Conservation (phyloP, 2,329 filamentous ascomycete species). For the Fusarium sp. region DNA sequence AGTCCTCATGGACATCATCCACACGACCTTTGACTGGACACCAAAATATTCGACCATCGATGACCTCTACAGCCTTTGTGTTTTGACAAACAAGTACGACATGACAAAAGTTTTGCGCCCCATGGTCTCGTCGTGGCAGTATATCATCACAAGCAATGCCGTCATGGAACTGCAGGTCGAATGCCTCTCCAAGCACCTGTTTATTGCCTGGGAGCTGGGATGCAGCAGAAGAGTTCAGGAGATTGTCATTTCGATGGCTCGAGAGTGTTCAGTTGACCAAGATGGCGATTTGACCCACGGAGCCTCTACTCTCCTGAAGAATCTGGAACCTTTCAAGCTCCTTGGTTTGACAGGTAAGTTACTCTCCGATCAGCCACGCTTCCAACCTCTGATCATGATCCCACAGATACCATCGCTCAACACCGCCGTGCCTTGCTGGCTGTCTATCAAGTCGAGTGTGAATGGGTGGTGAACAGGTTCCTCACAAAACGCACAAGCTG, state of each 20-base stretch:
- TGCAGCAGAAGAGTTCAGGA: not conserved
- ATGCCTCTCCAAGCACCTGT: not conserved
- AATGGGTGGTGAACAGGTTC: not conserved
- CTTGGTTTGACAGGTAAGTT: conserved; percentile 2
- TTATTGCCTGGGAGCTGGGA: conserved; percentile 12
- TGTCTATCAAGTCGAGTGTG: not conserved
- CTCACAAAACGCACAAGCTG: not conserved
- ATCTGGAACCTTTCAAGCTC: not conserved
- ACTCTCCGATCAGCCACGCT: too few relatives aligned
- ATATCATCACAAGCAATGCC: not conserved
- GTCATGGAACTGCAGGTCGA: not conserved
- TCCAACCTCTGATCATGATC: not conserved
- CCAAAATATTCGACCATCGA: not conserved
- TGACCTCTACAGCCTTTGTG: not conserved
- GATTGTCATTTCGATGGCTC: not conserved
- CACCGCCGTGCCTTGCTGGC: not conserved
- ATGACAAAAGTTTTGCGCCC: conserved; percentile 1
- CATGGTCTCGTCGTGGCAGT: not conserved
- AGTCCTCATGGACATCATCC: not conserved
- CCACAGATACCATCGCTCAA: not conserved
- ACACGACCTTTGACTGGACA: not conserved
- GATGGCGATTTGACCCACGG: not conserved
- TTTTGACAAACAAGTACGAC: conserved; percentile 11
- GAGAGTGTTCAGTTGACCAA: not conserved
- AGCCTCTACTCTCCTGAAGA: not conserved